Base-by-base conservation (phyloP, 306 rosid genomes). In the Vigna hirtella region DNA sequence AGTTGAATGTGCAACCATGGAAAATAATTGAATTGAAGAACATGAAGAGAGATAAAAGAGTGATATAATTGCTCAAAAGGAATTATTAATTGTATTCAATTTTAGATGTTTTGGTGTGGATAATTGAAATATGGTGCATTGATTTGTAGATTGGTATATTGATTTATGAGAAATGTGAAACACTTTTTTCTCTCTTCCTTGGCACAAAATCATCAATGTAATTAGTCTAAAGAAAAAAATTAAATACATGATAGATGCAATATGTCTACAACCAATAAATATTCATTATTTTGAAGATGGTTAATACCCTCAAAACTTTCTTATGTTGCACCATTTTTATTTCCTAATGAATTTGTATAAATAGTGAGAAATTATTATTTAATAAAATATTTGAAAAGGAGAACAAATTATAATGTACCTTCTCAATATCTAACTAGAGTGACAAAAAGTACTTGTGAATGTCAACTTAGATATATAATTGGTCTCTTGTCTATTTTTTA, bases 1-100 rank as follows among this genome's bases (percentile, higher is more conserved):
- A 7, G 15, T 30, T 30, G 0, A 30, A 45, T 66, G 74, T 77
- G 32, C 52, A 38, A 51, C 45, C 22, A 38, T 76, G 20, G 34
- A 30, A 30, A 30, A 3, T 3, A 30, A 30, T 30, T 30, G 0
- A 30, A 30, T 30, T 4, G 5, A 30, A 30, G 34, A 30, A 30
- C 34, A 30, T 4, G 5, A 30, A 30, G 34, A 30, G 34, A 30
- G 34, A 30, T 42, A 51, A 76, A 17, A 66, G 73, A 66, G 30
- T 36, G 65, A 34, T 6, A 65, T 20, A 66, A 66, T 66, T 49
- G 9, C 11, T 13, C n/a, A 1, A 45, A 12, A 34, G 1, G 38
- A 34, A 66, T 77, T 52, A 38, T 68, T 30, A 28, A 68, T 78
- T 13, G 51, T 17, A 78, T 67, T 78, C 26, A 59, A 57, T 58